Base-by-base conservation (phyloP, 2,329 filamentous ascomycete genomes). In the Ascochyta clinopodiicola region DNA sequence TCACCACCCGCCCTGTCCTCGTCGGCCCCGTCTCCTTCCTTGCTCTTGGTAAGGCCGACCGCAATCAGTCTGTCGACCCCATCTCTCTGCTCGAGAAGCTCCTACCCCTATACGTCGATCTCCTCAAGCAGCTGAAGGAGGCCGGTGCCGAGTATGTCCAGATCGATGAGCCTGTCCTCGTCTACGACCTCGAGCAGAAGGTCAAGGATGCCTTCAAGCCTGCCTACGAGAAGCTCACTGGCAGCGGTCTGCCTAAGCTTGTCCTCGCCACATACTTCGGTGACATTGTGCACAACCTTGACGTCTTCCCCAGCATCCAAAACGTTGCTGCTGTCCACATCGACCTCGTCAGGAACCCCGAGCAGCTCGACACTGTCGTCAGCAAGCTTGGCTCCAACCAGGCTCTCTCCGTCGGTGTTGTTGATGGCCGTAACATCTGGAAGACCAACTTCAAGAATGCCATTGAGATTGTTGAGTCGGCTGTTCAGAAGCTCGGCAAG, bases 381-480 rank as follows among this genome's bases (percentile, higher is more conserved):
- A 84, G 82, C 74, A 88, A 92, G 73, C 87, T 99, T 64, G 92
- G 92, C 77, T 81, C 91, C 77, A 92, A 92, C 78, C 96, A 96
- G 77, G 80, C 92, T 69, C 88, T 99, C 66, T 99, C 95, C 66
- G 90, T 88, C 64, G 95, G 95, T 91, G 90, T 99, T 70, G 95
- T 99, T 67, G 93, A 99, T 73, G 95, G 95, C 73, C 92, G 95
- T 75, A 99, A 99, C 87, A 98, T 99, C 85, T 99, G 95, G 95
- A 99, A 99, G 91, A 97, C 92, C 82, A 96, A 98, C 88, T 90
- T 97, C 83, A 90, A 96, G 87, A 87, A 87, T 72, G 92, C 95
- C 74, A 96, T 99, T 65, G 93, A 95, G 84, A 86, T 83, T 63
- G 89, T 95, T 60, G 92, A 98, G 87, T 83, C 86, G 57, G 95